Base-by-base conservation (phyloP, 2,329 filamentous ascomycete species). In the Lachnellula occidentalis region DNA sequence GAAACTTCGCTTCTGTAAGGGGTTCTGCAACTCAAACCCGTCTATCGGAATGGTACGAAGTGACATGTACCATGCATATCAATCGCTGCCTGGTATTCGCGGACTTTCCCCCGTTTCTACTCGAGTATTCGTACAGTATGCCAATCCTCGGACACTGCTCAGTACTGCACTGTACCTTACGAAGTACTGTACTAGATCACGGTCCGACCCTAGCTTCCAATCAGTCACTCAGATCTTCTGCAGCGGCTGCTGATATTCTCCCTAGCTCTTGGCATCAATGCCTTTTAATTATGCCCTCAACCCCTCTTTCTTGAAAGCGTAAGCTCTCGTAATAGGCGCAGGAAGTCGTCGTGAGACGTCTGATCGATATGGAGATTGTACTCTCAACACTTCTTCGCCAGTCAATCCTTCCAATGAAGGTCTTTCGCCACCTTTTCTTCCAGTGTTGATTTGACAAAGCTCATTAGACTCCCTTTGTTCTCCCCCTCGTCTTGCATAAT, bases 391-490 rank as follows among this genome's bases (percentile, higher is more conserved):
- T 47, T 39, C 34, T n/a, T 48, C 43, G 22, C 22, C n/a, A n/a
- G 43, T 68, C 63, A 69, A 37, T 60, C 62, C 56, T 82, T 82
- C 81, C 81, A 85, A 63, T 80, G 73, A 34, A 85, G 72, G 65
- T 80, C 78, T 21, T 70, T 70, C 24, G 72, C 71, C 34, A 83
- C 69, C 64, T 83, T 83, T 55, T 76, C 72, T 63, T 84, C 78
- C 66, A 88, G 73, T 14, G 78, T 76, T 48, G 83, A 81, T 60
- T 83, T 79, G 55, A 88, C 75, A 66, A 88, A 85, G 19, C 74
- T 73, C 64, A 77, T 78, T 67, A 87, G 71, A 60, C 74, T 72
- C 49, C 70, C 71, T 60, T 68, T 69, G 11, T 66, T 68, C 41
- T 75, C 72, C 55, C 79, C 79, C 70, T 70, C 51, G 66, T 68